Evolutionary conservation across 495 filamentous ascomycete species (phyloP).

Genomic region (Lasiosphaeris hirsuta): DNA sequence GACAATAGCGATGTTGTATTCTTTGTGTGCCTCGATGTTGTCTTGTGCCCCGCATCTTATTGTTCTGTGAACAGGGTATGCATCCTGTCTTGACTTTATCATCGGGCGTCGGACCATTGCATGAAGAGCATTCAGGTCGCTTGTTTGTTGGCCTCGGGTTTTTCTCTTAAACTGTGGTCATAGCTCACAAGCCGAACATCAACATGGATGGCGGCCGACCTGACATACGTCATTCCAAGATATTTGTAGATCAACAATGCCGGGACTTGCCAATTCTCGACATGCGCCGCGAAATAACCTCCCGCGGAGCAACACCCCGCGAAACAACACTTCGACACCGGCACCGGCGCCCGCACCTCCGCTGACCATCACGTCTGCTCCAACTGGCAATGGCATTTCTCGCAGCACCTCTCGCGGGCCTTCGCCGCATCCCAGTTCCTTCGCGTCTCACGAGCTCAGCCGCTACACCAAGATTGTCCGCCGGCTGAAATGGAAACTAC

Average conservation of each 20-base stretch:
- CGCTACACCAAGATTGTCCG: constrained; percentile 56
- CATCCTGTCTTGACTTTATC: too few species aligned
- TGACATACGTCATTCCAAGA: not conserved
- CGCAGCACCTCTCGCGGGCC: not conserved
- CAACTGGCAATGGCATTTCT: not conserved
- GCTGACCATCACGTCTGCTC: constrained; percentile 5
- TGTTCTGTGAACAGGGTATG: too few species aligned
- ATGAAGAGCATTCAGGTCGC: too few species aligned
- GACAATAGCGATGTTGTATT: not conserved
- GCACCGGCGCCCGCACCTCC: not conserved
- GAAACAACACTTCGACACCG: not conserved
- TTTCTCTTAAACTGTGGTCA: too few species aligned
- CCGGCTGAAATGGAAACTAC: constrained; percentile 59
- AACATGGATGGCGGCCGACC: too few species aligned
- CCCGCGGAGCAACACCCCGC: not conserved
- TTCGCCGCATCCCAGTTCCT: not conserved
- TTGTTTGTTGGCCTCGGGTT: too few species aligned
- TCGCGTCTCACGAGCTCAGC: constrained; percentile 43
- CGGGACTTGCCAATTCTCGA: constrained; percentile 23
- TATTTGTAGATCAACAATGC: constrained; percentile 6
- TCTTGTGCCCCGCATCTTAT: too few species aligned
- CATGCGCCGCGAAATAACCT: constrained; percentile 12
- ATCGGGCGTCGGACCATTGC: too few species aligned
- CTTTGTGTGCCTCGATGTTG: too few species aligned
- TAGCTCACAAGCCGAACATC: too few species aligned